phyloP scores from a whole-genome alignment of 208 protist species.

The Endotrypanum monterogeii region DNA sequence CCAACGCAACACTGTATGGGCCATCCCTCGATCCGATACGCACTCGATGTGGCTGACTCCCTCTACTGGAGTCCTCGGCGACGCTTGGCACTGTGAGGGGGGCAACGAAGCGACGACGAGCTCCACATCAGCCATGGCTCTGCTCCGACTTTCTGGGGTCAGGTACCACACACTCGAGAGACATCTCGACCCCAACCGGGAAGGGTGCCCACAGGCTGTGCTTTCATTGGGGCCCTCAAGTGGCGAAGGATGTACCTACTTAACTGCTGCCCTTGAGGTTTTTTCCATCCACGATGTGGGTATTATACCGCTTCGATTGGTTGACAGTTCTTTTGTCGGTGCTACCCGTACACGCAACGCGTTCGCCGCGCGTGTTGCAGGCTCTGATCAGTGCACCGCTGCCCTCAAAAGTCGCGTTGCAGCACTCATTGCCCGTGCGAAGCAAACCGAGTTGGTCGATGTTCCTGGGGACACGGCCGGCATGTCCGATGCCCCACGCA shows the following conservation, averaged over 20 bases:
- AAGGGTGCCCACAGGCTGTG: conserved; percentile 17
- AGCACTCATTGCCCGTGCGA: conserved; percentile 4
- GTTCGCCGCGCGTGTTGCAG: conserved; percentile 38
- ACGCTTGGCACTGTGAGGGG: conserved; percentile 39
- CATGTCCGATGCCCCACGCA: background rate
- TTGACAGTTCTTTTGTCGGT: conserved; percentile 67
- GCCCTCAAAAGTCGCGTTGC: conserved; percentile 11
- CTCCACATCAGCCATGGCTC: conserved; percentile 5
- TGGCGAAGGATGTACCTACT: conserved; percentile 63
- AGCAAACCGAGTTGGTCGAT: conserved; percentile 8
- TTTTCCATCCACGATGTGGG: conserved; percentile 48
- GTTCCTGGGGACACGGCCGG: background rate
- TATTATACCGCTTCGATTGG: conserved; percentile 43
- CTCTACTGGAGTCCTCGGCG: conserved; percentile 40
- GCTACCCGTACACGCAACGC: conserved; percentile 48
- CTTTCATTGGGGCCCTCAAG: conserved; percentile 42
- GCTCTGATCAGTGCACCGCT: conserved; percentile 26
- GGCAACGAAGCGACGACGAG: conserved; percentile 6
- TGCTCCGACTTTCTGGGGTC: conserved; percentile 38
- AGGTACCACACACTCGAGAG: conserved; percentile 57
- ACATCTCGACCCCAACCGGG: background rate
- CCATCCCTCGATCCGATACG: conserved; percentile 21
- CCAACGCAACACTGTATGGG: conserved; percentile 63
- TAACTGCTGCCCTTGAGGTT: conserved; percentile 50
- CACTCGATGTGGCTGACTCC: conserved; percentile 21